These are phyloP conservation scores for Aspergillus caelatus DNA, from an alignment of 2,329 filamentous ascomycete genomes.

Conservation along the genomic window DNA sequence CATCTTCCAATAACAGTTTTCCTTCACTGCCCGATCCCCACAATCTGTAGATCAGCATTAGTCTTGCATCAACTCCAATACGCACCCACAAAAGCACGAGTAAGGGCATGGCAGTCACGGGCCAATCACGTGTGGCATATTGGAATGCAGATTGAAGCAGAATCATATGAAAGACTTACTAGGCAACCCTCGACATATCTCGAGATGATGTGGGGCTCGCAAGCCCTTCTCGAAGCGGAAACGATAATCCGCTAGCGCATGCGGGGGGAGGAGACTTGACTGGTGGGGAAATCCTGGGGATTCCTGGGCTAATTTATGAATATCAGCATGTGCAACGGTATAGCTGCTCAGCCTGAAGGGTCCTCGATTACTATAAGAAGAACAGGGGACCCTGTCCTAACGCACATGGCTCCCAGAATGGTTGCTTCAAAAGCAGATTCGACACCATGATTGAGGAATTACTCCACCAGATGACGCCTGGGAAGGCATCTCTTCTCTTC, in stretches of 20 bases:
- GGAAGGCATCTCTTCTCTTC: conserved; percentile 42
- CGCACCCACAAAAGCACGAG: no score
- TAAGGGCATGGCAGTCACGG: neutral
- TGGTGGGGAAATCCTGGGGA: neutral
- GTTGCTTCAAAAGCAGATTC: neutral
- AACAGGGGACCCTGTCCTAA: neutral
- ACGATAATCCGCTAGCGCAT: no score
- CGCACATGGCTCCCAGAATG: neutral
- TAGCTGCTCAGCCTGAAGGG: neutral
- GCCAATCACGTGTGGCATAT: neutral
- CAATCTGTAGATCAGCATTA: neutral
- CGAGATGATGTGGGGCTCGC: neutral
- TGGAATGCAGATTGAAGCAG: neutral
- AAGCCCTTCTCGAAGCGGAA: neutral
- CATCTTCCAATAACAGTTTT: no score
- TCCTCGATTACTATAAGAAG: neutral
- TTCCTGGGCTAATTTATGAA: neutral
- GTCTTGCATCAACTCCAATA: neutral
- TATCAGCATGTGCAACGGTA: neutral
- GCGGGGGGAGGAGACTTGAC: neutral
- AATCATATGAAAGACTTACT: neutral
- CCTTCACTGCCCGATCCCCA: no score
- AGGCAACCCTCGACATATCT: neutral
- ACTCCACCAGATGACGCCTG: conserved; percentile 50
- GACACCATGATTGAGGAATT: conserved; percentile 52